phyloP scores from a whole-genome alignment of 345 rosid genomes.

The Heritiera littoralis region DNA sequence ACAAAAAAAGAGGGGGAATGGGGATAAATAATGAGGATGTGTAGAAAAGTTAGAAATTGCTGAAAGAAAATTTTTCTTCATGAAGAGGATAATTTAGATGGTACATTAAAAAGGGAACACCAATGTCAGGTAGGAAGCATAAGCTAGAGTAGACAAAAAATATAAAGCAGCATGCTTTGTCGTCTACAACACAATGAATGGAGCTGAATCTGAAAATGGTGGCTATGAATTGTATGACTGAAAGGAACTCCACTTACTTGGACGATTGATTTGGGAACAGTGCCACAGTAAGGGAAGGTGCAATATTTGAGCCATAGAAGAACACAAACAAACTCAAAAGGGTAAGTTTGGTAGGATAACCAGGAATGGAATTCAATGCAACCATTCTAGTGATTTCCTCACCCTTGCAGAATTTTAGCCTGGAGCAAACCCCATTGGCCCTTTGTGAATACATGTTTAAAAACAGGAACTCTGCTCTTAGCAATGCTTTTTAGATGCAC shows the following conservation, averaged over 20 bases:
- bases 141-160: conserved; percentile 49
- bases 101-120: conserved; percentile 21
- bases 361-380: conserved; percentile 66
- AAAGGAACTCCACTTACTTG: conserved; percentile 69
- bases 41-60: background rate
- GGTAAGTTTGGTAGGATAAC: conserved; percentile 44
- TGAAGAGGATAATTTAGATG: conserved; percentile 22
- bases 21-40: background rate
- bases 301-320: conserved; percentile 44
- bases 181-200: conserved; percentile 59
- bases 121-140: conserved; percentile 33
- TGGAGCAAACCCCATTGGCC: conserved; percentile 27
- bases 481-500: no score
- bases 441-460: no score
- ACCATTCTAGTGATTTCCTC: conserved; percentile 59
- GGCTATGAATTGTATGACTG: conserved; percentile 64
- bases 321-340: conserved; percentile 34
- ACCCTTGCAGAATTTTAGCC: conserved; percentile 54
- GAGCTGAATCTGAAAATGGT: conserved; percentile 39
- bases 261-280: conserved; percentile 71
- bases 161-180: conserved; percentile 56
- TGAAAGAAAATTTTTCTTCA: conserved; percentile 25
- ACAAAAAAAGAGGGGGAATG: conserved; percentile 11
- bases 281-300: conserved; percentile 57
- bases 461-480: no score